Percentiles rank a stretch among this genome's conserved stretches.
Evolutionary conservation across 192 early-diverging fungal genomes (phyloP).

Genomic region (Umbelopsis isabellina): DNA sequence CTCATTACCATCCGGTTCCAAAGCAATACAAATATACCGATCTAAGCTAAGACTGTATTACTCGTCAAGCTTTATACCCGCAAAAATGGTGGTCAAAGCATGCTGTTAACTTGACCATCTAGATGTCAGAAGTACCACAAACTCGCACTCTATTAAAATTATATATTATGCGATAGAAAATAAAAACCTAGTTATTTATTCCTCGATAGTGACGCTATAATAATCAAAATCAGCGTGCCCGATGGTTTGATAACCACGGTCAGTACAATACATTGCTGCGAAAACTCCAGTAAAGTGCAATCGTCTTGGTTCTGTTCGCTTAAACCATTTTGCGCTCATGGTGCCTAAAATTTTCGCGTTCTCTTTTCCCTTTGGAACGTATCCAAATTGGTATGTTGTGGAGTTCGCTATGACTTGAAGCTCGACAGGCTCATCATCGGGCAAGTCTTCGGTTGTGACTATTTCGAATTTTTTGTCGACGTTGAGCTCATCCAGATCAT

Average conservation of each 20-base stretch:
- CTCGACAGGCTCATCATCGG: slow-evolving; percentile 13
- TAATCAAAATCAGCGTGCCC: slow-evolving; percentile 7
- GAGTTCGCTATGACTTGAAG: slow-evolving; percentile 1
- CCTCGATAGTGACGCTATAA: background rate
- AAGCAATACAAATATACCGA: too few relatives aligned
- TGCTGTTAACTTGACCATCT: too few relatives aligned
- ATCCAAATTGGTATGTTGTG: slow-evolving; percentile 2
- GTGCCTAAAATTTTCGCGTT: background rate
- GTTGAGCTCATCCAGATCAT: slow-evolving; percentile 18
- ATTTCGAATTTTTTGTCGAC: background rate
- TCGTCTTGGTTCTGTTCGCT: background rate
- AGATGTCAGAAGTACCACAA: too few relatives aligned
- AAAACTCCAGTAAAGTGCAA: slow-evolving; percentile 17
- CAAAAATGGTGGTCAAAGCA: too few relatives aligned
- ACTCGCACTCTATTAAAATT: too few relatives aligned
- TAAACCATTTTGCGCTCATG: slow-evolving; percentile 16
- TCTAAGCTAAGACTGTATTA: too few relatives aligned
- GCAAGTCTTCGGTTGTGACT: background rate
- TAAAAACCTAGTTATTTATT: background rate
- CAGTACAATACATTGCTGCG: slow-evolving; percentile 7
- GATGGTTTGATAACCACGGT: background rate
- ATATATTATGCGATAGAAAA: too few relatives aligned
- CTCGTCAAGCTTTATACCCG: too few relatives aligned
- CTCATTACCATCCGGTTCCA: too few relatives aligned
- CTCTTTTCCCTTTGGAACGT: background rate